Percentiles rank a stretch among this genome's conserved stretches.
These are phyloP conservation scores for Tulasnella sp. DNA, from an alignment of 768 basidiomycete species.

Conservation along the genomic window DNA sequence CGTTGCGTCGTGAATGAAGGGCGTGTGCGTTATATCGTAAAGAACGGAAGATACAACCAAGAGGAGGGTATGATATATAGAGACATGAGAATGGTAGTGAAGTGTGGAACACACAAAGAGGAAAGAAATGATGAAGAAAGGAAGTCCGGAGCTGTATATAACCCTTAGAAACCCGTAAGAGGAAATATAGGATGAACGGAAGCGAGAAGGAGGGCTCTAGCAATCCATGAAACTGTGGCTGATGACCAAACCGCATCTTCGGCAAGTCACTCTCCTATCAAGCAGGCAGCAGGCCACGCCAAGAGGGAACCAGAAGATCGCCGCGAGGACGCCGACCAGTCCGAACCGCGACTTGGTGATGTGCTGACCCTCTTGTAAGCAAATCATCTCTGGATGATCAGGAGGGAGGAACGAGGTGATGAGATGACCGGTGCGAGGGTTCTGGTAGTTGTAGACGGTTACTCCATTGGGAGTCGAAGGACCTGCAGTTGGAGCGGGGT, in stretches of 20 bases:
- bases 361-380: constrained; percentile 68
- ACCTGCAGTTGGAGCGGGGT: neutral
- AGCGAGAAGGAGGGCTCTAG: neutral
- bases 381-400: constrained; percentile 72
- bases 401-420: constrained; percentile 59
- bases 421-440: constrained; percentile 46
- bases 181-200: neutral
- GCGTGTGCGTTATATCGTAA: neutral
- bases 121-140: neutral
- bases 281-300: constrained; percentile 69
- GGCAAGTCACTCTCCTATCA: constrained; percentile 46
- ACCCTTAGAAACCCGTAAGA: neutral
- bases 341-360: constrained; percentile 52
- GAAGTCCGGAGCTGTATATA: neutral
- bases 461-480: neutral
- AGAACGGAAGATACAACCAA: neutral
- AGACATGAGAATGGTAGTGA: neutral
- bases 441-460: constrained; percentile 55
- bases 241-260: neutral
- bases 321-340: constrained; percentile 64
- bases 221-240: neutral
- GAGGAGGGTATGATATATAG: neutral
- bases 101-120: neutral
- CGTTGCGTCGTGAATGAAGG: neutral
- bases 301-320: constrained; percentile 77